Evolutionary conservation across 495 filamentous ascomycete genomes (phyloP).

Genomic region (Daldinia caldariorum): DNA sequence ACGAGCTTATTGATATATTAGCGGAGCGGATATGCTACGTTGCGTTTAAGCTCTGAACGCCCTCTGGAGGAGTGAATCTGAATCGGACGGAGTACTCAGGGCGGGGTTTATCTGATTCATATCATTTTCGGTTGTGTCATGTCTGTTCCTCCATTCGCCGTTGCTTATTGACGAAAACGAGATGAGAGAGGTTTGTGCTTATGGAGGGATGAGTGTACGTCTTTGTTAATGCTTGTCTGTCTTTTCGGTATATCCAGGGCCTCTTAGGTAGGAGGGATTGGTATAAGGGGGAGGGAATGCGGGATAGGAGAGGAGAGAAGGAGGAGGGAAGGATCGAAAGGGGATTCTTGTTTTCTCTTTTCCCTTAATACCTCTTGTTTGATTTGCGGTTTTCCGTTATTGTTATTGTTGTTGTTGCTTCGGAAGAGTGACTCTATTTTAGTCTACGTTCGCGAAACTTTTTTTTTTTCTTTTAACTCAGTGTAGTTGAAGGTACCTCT

Average conservation of each 20-base stretch:
- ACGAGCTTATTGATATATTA: not conserved
- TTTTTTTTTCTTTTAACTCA: not conserved
- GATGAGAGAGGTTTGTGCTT: slow-evolving; percentile 5
- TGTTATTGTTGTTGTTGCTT: not conserved
- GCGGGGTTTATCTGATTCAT: slow-evolving; percentile 12
- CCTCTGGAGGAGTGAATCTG: not conserved
- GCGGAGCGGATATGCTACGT: not conserved
- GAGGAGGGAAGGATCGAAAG: slow-evolving; percentile 8
- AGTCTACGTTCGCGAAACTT: slow-evolving; percentile 4
- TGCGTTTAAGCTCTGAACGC: not conserved
- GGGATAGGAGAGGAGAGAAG: not conserved
- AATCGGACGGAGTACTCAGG: slow-evolving; percentile 21
- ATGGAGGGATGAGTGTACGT: slow-evolving; percentile 17
- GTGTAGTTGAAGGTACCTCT: slow-evolving; percentile 1
- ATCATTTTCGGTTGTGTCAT: not conserved
- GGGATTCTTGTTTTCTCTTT: not conserved
- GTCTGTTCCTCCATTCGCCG: slow-evolving; percentile 10
- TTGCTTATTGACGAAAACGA: slow-evolving; percentile 4
- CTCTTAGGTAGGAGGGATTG: not conserved
- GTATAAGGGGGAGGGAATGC: slow-evolving; percentile 6
- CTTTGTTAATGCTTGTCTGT: slow-evolving; percentile 15
- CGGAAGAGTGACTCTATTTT: not conserved
- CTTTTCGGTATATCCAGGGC: slow-evolving; percentile 11
- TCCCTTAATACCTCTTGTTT: slow-evolving; percentile 13
- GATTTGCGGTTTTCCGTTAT: not conserved